Percentiles rank a stretch among this genome's conserved stretches.
Evolutionary conservation across 2,329 filamentous ascomycete species (phyloP).

Genomic region (Fusarium sp.): DNA sequence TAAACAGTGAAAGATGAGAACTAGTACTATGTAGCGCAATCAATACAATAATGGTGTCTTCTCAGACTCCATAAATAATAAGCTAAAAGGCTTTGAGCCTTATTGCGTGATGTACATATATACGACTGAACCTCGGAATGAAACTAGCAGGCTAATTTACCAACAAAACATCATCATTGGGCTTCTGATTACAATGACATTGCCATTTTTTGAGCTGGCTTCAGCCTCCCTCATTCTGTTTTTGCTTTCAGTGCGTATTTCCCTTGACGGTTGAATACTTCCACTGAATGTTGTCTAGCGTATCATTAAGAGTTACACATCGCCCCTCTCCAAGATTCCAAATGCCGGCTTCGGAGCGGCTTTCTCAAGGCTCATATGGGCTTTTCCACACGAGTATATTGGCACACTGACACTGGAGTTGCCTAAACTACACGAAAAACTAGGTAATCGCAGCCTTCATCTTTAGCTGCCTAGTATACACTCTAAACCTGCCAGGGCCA

Average conservation of each 20-base stretch:
- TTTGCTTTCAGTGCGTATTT: neutral
- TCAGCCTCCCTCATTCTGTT: neutral
- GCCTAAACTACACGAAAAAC: constrained; percentile 40
- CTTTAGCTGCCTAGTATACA: neutral
- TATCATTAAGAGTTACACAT: neutral
- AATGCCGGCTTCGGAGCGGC: constrained; percentile 36
- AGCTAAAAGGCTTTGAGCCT: no score
- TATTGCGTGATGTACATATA: neutral
- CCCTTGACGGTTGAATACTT: neutral
- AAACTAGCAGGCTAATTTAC: no score
- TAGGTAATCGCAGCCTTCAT: neutral
- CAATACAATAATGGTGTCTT: no score
- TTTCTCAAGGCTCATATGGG: constrained; percentile 45
- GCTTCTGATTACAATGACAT: neutral
- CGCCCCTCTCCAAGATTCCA: constrained; percentile 38
- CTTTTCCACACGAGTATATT: constrained; percentile 40
- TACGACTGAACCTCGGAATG: neutral
- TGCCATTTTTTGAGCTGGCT: neutral
- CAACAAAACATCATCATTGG: no score
- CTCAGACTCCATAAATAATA: no score
- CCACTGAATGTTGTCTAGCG: neutral
- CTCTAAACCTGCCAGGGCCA: constrained; percentile 25
- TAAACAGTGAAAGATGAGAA: no score
- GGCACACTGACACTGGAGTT: constrained; percentile 43
- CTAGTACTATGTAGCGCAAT: no score